Base-by-base conservation (phyloP, 2,329 filamentous ascomycete species). In the Cercospora nicotianae region DNA sequence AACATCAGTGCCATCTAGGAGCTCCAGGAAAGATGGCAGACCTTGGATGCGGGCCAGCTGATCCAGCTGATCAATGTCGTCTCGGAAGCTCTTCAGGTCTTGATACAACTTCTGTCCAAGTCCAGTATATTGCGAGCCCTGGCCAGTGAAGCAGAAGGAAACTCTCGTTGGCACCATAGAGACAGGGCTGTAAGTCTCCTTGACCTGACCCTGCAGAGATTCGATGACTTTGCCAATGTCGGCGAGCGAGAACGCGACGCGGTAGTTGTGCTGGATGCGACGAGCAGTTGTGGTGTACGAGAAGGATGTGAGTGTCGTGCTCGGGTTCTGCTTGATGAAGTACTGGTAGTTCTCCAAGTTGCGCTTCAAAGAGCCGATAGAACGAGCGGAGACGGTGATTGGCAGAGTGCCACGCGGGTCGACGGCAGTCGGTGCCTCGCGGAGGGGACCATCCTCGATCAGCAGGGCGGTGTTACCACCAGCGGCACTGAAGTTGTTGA, bases 401-500 rank as follows among this genome's bases (percentile, higher is more conserved):
- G 81, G 80, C 62, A 84, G 80, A 67, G 82, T 81, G 39, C 78
- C 76, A 64, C 84, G 80, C 12, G 82, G 81, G 69, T 86, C 84
- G 12, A 77, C 74, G 30, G 69, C 80, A 60, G 70, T 79, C 8
- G 82, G 81, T 0, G 77, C 76, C 66, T 81, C 76, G 10, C 76
- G 78, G 23, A 83, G 68, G 45, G 84, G 84, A 26, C 79, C 83
- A 71, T 86, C 84, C 70, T 85, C 83, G 5, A 86, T 72, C n/a
- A 86, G 75, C 33, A 85, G 75, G 10, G 83, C 82, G 58, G 84
- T 85, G 76, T 86, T 86, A 57, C 84, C 84, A 75, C 84, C 84
- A 67, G 83, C 83, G 62, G 83, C 83, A 53, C 82, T 83, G 78
- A 85, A 85, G 76, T 85, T 85, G 80, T 85, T 85, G 69, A 85